Conservation (phyloP, 192 early-diverging fungal species). For the Rhizoclosmatium sp. region DNA sequence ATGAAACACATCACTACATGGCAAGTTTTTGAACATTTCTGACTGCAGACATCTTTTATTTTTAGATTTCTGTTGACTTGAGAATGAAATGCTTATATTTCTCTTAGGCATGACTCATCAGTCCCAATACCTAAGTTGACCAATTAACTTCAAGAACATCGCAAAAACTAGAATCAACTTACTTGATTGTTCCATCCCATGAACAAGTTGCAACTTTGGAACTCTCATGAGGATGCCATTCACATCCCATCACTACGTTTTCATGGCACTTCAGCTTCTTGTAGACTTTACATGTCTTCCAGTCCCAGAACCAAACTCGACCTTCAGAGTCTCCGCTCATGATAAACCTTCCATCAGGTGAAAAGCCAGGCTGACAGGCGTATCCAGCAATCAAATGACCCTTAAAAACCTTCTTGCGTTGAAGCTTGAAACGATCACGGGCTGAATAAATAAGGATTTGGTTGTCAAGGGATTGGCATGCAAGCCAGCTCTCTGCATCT, state of each 20-base stretch:
- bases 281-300: conserved; percentile 87
- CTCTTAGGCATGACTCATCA: too few relatives aligned
- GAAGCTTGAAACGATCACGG: conserved; percentile 82
- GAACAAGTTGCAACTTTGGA: conserved; percentile 91
- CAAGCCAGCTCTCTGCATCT: conserved; percentile 86
- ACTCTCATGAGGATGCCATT: conserved; percentile 97
- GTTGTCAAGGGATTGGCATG: conserved; percentile 95
- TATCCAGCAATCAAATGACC: conserved; percentile 97
- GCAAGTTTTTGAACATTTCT: too few relatives aligned
- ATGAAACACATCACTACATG: too few relatives aligned
- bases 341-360: conserved; percentile 88
- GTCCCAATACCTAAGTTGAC: too few relatives aligned
- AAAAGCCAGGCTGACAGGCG: conserved; percentile 93
- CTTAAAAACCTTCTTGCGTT: conserved; percentile 89
- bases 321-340: conserved; percentile 93
- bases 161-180: not conserved
- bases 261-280: conserved; percentile 93
- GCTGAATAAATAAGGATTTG: conserved; percentile 91
- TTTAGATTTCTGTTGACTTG: too few relatives aligned
- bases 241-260: conserved; percentile 85
- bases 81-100: too few relatives aligned
- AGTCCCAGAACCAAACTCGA: conserved; percentile 95
- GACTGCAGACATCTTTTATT: too few relatives aligned
- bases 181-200: conserved; percentile 96
- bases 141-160: too few relatives aligned